Evolutionary conservation across 2,329 filamentous ascomycete species (phyloP).

Genomic region (Colletotrichum spaethianum): DNA sequence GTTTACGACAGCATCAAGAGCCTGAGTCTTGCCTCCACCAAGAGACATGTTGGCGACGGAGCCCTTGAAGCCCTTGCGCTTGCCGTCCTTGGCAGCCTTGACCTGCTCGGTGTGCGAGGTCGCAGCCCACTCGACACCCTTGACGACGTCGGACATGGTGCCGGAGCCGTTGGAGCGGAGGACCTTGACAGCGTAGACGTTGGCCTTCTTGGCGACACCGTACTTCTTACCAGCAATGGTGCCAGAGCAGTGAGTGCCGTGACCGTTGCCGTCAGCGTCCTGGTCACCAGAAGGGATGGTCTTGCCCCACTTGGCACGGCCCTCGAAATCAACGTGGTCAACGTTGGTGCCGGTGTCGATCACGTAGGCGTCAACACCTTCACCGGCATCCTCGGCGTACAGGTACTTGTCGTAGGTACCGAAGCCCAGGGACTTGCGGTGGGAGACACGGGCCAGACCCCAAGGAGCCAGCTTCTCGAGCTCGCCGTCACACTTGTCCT

Average conservation of each 20-base stretch:
- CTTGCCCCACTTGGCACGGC: constrained; percentile 96
- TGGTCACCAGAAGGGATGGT: constrained; percentile 89
- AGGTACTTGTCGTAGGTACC: constrained; percentile 99
- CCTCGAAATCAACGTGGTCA: constrained; percentile 97
- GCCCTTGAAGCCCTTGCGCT: constrained; percentile 98
- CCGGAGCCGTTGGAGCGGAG: constrained; percentile 97
- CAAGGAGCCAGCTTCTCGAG: constrained; percentile 96
- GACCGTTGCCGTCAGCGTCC: constrained; percentile 95
- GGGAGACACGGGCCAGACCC: constrained; percentile 98
- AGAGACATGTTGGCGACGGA: constrained; percentile 99
- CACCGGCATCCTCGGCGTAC: constrained; percentile 88
- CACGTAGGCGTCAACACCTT: constrained; percentile 98
- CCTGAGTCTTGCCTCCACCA: constrained; percentile 94
- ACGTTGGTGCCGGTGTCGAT: constrained; percentile 98
- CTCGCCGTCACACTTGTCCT: constrained; percentile 66
- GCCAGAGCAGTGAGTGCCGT: constrained; percentile 99
- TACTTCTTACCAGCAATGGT: constrained; percentile 99
- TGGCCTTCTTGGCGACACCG: constrained; percentile 99
- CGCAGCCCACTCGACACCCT: constrained; percentile 96
- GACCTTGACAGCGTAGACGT: constrained; percentile 97
- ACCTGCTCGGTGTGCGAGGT: constrained; percentile 82
- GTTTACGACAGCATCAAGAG: constrained; percentile 93
- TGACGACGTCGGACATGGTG: constrained; percentile 98
- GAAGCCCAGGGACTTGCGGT: constrained; percentile 89
- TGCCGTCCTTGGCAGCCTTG: constrained; percentile 84